Base-by-base conservation (phyloP, 768 basidiomycete genomes). In the Lyophyllum shimeji region DNA sequence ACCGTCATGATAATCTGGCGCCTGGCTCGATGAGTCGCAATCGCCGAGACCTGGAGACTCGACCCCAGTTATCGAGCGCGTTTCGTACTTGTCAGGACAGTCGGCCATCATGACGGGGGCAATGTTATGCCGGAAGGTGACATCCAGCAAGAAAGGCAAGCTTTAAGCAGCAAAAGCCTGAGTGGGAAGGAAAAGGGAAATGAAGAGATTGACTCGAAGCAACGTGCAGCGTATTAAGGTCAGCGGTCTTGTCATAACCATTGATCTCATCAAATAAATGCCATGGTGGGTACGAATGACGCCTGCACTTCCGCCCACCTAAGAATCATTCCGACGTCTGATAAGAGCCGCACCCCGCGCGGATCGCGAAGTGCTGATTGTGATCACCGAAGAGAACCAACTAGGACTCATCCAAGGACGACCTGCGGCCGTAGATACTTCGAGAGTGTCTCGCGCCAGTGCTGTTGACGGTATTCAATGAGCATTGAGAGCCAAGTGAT, bases 231-330 rank as follows among this genome's bases (percentile, higher is more conserved):
- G 31, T 25, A 44, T 44, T 29, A 44, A 43, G n/a, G 24, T 20
- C 39, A 25, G 25, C 18, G 11, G 25, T 2, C 23, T 13, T 52
- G 51, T 18, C 51, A 52, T 45, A 31, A 23, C 7, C 51, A 33
- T 52, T 50, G 51, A 52, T 52, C 51, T 52, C 51, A 52, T 52
- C 51, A 52, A 52, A 29, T 5, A 44, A 33, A 12, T 52, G 50
- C 23, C 50, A 52, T 44, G 11, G 13, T 2, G n/a, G 49, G 23
- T 12, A 29, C 29, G 5, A 29, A 29, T 11, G 49, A 25, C 20
- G 1, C 13, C 15, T 37, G 12, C 37, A 20, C 29, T 50, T 50
- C 37, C 37, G 37, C 21, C 6, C 34, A 3, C 34, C 12, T 37
- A 37, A 13, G 15, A 37, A 13, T 13, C 34, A 11, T 18, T 4